Conservation (phyloP, 1,284 basidiomycete species). For the Puccinia coronata region DNA sequence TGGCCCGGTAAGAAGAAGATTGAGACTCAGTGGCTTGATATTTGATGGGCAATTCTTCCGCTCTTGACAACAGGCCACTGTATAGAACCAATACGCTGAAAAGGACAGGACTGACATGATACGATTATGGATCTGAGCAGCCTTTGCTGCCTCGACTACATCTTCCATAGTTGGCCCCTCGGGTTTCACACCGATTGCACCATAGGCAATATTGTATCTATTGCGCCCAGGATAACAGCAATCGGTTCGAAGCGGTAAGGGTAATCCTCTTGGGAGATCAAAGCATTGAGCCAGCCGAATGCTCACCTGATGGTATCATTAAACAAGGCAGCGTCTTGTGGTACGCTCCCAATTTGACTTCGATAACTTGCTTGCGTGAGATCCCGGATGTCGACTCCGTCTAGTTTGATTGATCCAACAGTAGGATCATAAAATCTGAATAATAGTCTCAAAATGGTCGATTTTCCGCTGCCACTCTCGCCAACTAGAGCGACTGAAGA, state of each 20-base stretch:
- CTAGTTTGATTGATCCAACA: conserved; percentile 69
- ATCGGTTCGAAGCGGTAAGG: not conserved
- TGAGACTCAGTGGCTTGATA: not conserved
- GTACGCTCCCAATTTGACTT: conserved; percentile 76
- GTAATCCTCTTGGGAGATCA: not conserved
- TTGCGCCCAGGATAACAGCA: not conserved
- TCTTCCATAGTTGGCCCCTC: conserved; percentile 71
- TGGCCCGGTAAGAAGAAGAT: not conserved
- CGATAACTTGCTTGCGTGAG: conserved; percentile 76
- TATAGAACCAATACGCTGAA: not conserved
- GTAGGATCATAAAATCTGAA: conserved; percentile 86
- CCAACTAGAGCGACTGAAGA: conserved; percentile 75
- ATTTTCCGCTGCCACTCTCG: conserved; percentile 61
- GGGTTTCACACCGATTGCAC: conserved; percentile 60
- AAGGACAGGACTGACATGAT: conserved; percentile 56
- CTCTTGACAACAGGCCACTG: not conserved
- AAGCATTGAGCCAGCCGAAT: conserved; percentile 55
- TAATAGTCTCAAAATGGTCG: conserved; percentile 74
- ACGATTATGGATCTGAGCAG: conserved; percentile 78
- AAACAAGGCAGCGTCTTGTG: conserved; percentile 79
- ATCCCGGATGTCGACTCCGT: conserved; percentile 80
- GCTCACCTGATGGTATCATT: conserved; percentile 69
- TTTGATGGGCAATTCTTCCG: not conserved
- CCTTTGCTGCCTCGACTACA: conserved; percentile 71
- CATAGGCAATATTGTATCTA: conserved; percentile 52